Conservation (phyloP, 179 eudicot genomes). For the Kewa caespitosa region DNA sequence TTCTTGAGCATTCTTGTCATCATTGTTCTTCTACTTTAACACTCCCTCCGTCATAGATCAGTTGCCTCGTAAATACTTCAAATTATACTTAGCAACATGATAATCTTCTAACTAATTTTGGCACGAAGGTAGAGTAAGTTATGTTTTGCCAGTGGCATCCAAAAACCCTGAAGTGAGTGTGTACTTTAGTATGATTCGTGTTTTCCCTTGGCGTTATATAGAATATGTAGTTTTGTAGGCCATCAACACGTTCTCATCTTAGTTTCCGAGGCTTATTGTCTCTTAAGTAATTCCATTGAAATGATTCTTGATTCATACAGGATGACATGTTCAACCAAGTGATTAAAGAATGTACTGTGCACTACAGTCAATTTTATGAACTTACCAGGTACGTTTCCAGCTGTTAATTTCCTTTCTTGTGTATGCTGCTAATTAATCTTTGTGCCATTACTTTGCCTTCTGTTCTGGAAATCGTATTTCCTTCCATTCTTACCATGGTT, state of each 20-base stretch:
- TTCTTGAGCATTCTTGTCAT: constrained; percentile 6
- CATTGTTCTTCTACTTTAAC: background rate
- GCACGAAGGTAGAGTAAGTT: too few relatives aligned
- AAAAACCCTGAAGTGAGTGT: background rate
- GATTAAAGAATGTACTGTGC: constrained; percentile 72
- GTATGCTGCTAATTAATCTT: background rate
- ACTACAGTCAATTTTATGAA: constrained; percentile 71
- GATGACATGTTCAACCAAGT: constrained; percentile 76
- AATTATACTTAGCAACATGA: too few relatives aligned
- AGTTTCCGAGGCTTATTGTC: background rate
- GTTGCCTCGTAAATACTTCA: background rate
- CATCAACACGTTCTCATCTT: background rate
- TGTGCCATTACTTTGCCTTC: background rate
- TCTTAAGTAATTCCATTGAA: background rate
- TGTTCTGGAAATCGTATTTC: background rate
- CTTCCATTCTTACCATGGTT: background rate
- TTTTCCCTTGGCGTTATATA: background rate
- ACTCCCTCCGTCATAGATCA: background rate
- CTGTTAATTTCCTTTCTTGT: background rate
- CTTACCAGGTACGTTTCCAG: constrained; percentile 43
- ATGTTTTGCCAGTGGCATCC: background rate
- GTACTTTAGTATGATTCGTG: background rate
- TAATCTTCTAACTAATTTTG: too few relatives aligned
- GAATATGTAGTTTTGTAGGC: background rate
- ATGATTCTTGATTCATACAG: constrained; percentile 35